Evolutionary conservation across 164 flowering plant species (phyloP).

Genomic region (Chloranthus sessilifolius): DNA sequence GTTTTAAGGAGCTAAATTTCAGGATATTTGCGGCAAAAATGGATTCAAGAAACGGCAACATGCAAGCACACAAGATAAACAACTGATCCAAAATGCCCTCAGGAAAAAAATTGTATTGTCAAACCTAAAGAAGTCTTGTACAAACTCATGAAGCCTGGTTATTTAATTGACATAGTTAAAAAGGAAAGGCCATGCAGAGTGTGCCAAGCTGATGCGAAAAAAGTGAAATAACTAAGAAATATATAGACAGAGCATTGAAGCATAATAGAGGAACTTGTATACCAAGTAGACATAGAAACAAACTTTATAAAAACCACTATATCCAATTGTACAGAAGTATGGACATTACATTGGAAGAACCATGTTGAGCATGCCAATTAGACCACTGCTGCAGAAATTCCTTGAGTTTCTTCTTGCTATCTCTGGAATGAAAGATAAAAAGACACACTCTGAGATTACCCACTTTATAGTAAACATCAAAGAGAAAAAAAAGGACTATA

Average conservation of each 20-base stretch:
- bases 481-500: constrained; percentile 1
- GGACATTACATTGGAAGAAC: constrained; percentile 38
- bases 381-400: constrained; percentile 86
- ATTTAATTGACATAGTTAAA: no score
- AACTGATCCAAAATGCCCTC: no score
- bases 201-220: no score
- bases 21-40: no score
- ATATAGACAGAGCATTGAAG: no score
- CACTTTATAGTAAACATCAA: not conserved
- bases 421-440: constrained; percentile 38
- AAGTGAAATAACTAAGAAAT: no score
- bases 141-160: no score
- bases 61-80: not conserved
- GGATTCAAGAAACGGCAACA: not conserved
- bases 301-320: not conserved
- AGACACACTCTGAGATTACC: not conserved
- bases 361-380: constrained; percentile 66
- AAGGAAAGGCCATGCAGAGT: no score
- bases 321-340: not conserved
- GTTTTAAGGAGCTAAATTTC: no score
- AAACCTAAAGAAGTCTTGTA: no score
- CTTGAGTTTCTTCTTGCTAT: constrained; percentile 73
- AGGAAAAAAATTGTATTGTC: no score
- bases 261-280: not conserved
- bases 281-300: not conserved